Conservation (phyloP, 768 basidiomycete genomes). For the Boletus insuetus region DNA sequence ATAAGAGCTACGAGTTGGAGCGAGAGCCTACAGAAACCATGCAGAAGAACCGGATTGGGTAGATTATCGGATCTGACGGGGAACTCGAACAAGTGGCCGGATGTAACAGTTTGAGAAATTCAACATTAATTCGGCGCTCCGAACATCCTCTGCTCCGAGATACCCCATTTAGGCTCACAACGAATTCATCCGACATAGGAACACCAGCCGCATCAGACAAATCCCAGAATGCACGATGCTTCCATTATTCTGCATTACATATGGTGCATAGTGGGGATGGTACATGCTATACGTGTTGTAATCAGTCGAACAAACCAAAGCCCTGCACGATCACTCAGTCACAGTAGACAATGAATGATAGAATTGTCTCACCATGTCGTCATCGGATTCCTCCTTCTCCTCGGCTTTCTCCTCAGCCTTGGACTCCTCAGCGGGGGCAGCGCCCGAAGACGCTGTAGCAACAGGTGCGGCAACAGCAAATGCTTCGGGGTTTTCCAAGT, state of each 20-base stretch:
- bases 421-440: slow-evolving; percentile 57
- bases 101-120: not conserved
- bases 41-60: slow-evolving; percentile 27
- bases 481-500: slow-evolving; percentile 97
- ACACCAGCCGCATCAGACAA: not conserved
- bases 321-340: slow-evolving; percentile 48
- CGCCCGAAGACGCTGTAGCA: slow-evolving; percentile 47
- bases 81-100: not conserved
- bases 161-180: not conserved
- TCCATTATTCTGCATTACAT: slow-evolving; percentile 24
- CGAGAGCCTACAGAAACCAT: slow-evolving; percentile 18
- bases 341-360: not conserved
- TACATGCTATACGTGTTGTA: slow-evolving; percentile 17
- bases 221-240: slow-evolving; percentile 9
- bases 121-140: slow-evolving; percentile 3
- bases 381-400: slow-evolving; percentile 84
- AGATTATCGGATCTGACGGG: slow-evolving; percentile 32
- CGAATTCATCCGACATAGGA: too few species aligned
- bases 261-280: slow-evolving; percentile 5
- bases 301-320: slow-evolving; percentile 90
- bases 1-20: slow-evolving; percentile 28
- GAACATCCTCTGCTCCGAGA: slow-evolving; percentile 8
- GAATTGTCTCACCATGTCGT: slow-evolving; percentile 69
- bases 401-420: slow-evolving; percentile 74
- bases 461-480: slow-evolving; percentile 80